Evolutionary conservation across 2,329 filamentous ascomycete genomes (phyloP).

Genomic region (Teratosphaeria viscida): DNA sequence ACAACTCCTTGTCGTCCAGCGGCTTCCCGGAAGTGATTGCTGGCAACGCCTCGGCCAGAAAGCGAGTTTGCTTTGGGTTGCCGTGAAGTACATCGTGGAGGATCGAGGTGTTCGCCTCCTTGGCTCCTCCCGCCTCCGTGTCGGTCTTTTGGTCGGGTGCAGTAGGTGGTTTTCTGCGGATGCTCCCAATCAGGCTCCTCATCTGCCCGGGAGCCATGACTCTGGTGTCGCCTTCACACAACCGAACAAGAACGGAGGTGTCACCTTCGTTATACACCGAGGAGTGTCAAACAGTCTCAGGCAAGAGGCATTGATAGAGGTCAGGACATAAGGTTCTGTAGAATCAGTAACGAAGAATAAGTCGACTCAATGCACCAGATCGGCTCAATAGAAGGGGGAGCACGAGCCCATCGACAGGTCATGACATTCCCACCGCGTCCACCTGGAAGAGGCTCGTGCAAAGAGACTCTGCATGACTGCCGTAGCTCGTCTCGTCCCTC

Average conservation of each 20-base stretch:
- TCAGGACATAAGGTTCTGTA: not conserved
- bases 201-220: constrained; percentile 25
- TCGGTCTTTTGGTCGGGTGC: constrained; percentile 40
- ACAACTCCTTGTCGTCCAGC: constrained; percentile 36
- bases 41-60: constrained; percentile 31
- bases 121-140: constrained; percentile 24
- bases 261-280: not conserved
- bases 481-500: not conserved
- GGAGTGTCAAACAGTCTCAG: not conserved
- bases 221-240: not conserved
- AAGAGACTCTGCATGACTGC: not conserved
- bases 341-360: not conserved
- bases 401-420: not conserved
- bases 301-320: not conserved
- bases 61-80: constrained; percentile 30
- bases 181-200: constrained; percentile 34
- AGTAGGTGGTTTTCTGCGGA: constrained; percentile 36
- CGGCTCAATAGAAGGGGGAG: not conserved
- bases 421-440: not conserved
- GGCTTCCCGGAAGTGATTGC: constrained; percentile 37
- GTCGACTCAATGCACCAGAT: not conserved
- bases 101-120: constrained; percentile 30
- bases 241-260: not conserved
- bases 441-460: not conserved
- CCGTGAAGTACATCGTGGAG: constrained; percentile 32